Conservation (phyloP, 257 asterid species). For the Nyctanthes arbortristis region DNA sequence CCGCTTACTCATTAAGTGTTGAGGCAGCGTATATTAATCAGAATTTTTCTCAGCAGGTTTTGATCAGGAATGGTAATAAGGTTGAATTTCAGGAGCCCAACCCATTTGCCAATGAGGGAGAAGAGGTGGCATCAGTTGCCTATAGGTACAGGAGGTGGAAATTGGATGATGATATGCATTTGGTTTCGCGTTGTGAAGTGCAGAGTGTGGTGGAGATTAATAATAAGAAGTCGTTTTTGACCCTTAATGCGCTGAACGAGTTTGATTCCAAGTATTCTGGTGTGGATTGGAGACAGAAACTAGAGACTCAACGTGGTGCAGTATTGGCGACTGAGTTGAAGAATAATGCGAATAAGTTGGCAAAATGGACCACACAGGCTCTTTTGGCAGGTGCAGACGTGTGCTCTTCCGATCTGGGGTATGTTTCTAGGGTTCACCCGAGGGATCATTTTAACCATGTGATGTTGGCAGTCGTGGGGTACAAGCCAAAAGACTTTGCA, state of each 20-base stretch:
- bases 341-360: no score
- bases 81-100: slow-evolving; percentile 83
- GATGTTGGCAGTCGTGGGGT: slow-evolving; percentile 92
- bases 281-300: slow-evolving; percentile 95
- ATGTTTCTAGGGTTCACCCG: no score
- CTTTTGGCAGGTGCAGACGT: slow-evolving; percentile 90
- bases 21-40: slow-evolving; percentile 94
- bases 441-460: slow-evolving; percentile 91
- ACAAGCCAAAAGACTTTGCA: slow-evolving; percentile 91
- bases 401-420: no score
- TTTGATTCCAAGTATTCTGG: slow-evolving; percentile 93
- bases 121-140: slow-evolving; percentile 89
- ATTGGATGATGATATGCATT: no score
- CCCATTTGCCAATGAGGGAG: slow-evolving; percentile 90
- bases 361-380: no score
- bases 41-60: slow-evolving; percentile 90
- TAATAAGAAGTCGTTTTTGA: slow-evolving; percentile 76
- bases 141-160: slow-evolving; percentile 93
- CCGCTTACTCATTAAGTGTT: no score
- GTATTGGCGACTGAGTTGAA: slow-evolving; percentile 95
- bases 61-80: slow-evolving; percentile 80
- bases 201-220: slow-evolving; percentile 79
- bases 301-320: slow-evolving; percentile 98
- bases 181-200: slow-evolving; percentile 91
- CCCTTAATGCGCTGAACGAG: slow-evolving; percentile 85